Conservation (phyloP, 768 basidiomycete species). For the Tulasnella sp. region DNA sequence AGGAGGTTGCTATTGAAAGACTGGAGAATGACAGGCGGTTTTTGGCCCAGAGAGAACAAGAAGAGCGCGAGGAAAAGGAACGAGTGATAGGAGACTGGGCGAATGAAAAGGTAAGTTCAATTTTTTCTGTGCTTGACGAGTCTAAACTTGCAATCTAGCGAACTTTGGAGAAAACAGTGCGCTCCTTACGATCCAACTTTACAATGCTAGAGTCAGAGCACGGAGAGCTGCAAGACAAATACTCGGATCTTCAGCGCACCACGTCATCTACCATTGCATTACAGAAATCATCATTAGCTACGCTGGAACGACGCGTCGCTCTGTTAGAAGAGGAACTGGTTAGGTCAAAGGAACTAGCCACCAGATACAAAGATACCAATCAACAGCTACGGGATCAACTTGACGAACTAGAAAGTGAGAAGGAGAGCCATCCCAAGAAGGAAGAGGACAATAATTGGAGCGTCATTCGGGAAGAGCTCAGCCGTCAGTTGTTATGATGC, state of each 20-base stretch:
- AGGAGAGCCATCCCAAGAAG: slow-evolving; percentile 21
- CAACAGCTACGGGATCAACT: slow-evolving; percentile 37
- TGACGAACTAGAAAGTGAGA: slow-evolving; percentile 32
- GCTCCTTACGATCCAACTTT: slow-evolving; percentile 37
- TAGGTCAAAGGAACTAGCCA: neutral
- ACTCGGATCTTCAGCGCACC: slow-evolving; percentile 36
- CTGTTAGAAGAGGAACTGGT: slow-evolving; percentile 16
- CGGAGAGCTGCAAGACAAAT: slow-evolving; percentile 47
- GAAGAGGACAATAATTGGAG: slow-evolving; percentile 45
- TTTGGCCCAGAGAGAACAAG: slow-evolving; percentile 53
- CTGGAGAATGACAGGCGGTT: slow-evolving; percentile 59
- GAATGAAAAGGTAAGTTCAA: slow-evolving; percentile 46
- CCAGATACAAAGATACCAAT: slow-evolving; percentile 25
- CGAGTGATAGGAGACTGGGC: slow-evolving; percentile 36
- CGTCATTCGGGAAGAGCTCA: slow-evolving; percentile 54
- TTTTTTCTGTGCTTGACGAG: slow-evolving; percentile 18
- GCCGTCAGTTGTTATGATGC: slow-evolving; percentile 25
- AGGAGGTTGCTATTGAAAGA: slow-evolving; percentile 45
- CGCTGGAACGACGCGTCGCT: slow-evolving; percentile 10
- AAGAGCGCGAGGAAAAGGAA: slow-evolving; percentile 57
- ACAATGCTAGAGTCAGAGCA: slow-evolving; percentile 42
- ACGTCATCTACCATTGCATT: slow-evolving; percentile 38
- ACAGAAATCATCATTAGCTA: slow-evolving; percentile 31
- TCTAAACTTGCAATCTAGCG: slow-evolving; percentile 17
- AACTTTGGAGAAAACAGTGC: slow-evolving; percentile 39